Conservation (phyloP, 345 rosid species). For the Pistacia vera region DNA sequence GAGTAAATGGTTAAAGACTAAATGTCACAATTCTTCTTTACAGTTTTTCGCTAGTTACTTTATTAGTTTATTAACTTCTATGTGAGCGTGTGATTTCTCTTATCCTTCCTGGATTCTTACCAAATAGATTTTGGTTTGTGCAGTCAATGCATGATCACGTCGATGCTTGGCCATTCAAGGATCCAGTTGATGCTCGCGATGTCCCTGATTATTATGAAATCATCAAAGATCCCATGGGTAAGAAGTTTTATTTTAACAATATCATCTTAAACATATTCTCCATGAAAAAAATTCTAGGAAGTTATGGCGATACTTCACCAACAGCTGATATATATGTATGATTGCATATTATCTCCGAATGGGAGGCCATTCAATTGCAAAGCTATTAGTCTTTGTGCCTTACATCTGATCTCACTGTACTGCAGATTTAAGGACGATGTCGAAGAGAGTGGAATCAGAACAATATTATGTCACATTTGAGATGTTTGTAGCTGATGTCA, state of each 20-base stretch:
- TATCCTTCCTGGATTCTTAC: constrained; percentile 17
- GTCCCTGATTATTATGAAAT: constrained; percentile 98
- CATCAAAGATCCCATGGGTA: constrained; percentile 99
- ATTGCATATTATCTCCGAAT: not conserved
- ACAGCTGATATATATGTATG: too few species aligned
- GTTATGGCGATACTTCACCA: not conserved
- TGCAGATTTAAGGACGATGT: constrained; percentile 91
- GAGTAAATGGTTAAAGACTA: not conserved
- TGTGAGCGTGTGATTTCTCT: not conserved
- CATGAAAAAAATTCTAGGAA: not conserved
- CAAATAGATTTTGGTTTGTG: constrained; percentile 13
- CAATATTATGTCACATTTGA: constrained; percentile 92
- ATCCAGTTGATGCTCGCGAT: constrained; percentile 92
- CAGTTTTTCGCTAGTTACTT: not conserved
- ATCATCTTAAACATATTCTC: not conserved
- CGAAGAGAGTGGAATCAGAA: constrained; percentile 92
- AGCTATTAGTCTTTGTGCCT: not conserved
- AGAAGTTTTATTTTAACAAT: constrained; percentile 18
- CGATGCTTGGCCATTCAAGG: constrained; percentile 99
- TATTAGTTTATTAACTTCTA: not conserved
- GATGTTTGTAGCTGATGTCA: constrained; percentile 94
- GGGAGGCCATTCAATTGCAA: not conserved
- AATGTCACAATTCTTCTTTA: not conserved
- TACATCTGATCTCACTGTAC: constrained; percentile 11
- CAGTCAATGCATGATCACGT: constrained; percentile 94